These are phyloP conservation scores for Colletotrichum sp. DNA, from an alignment of 2,329 filamentous ascomycete genomes.

Conservation along the genomic window DNA sequence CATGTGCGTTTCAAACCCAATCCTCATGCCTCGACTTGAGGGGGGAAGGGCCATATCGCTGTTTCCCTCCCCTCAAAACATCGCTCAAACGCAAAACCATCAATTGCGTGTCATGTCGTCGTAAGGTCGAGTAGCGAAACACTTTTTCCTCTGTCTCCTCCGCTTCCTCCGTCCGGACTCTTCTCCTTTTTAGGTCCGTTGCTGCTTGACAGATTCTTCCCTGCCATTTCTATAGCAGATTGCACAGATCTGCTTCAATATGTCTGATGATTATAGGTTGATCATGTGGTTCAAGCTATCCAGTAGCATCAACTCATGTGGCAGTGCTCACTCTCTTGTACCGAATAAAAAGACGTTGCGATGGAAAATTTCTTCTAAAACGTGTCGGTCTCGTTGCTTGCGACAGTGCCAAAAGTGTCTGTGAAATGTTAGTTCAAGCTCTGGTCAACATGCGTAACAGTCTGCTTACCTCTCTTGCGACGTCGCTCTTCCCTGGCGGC, in stretches of 20 bases:
- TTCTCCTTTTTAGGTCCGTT: not conserved
- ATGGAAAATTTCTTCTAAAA: conserved; percentile 42
- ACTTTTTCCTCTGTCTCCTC: not conserved
- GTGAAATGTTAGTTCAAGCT: conserved; percentile 7
- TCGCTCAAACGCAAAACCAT: conserved; percentile 22
- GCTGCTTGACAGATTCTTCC: not conserved
- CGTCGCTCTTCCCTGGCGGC: conserved; percentile 52
- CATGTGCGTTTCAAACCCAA: not conserved
- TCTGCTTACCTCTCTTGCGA: conserved; percentile 60
- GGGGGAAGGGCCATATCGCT: not conserved
- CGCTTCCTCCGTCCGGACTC: not conserved
- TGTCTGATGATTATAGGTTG: conserved; percentile 17
- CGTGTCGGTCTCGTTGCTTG: conserved; percentile 59
- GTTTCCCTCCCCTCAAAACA: not conserved
- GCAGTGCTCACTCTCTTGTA: not conserved
- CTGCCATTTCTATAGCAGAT: conserved; percentile 11
- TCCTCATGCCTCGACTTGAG: not conserved
- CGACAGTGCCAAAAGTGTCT: conserved; percentile 61
- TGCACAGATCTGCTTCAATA: conserved; percentile 13
- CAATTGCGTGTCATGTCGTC: conserved; percentile 22
- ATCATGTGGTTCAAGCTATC: conserved; percentile 17
- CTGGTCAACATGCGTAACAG: not conserved
- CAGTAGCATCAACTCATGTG: conserved; percentile 7
- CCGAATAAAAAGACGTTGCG: not conserved
- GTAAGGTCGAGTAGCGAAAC: conserved; percentile 20